Percentiles rank a stretch among this genome's conserved stretches.
phyloP scores from a whole-genome alignment of 257 asterid species.

The Scutellaria barbata region DNA sequence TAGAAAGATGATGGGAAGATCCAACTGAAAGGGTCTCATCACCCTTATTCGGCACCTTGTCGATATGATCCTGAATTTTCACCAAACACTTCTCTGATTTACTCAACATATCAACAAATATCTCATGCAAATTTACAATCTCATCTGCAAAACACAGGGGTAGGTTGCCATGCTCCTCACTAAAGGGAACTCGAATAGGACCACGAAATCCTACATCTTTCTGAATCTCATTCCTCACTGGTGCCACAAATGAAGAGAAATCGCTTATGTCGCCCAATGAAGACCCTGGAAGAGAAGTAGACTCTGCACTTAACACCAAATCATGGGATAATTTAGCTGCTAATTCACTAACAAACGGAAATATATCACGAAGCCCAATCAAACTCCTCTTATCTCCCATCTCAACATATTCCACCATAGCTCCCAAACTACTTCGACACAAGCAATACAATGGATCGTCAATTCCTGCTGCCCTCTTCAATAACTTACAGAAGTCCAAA shows the following conservation, averaged over 20 bases:
- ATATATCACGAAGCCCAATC: constrained; percentile 55
- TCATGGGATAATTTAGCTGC: constrained; percentile 52
- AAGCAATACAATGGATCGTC: constrained; percentile 55
- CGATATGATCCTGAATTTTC: constrained; percentile 57
- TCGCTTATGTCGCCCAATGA: constrained; percentile 53
- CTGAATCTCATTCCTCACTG: constrained; percentile 47
- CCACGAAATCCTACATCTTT: constrained; percentile 34
- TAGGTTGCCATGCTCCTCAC: constrained; percentile 36
- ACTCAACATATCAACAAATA: constrained; percentile 55
- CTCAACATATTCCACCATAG: constrained; percentile 46
- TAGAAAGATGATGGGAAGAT: constrained; percentile 64
- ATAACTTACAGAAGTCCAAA: constrained; percentile 69
- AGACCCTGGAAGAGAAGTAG: constrained; percentile 40
- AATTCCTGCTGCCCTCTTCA: constrained; percentile 51
- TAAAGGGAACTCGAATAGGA: constrained; percentile 45
- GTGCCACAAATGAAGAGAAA: constrained; percentile 55
- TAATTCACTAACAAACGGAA: constrained; percentile 66
- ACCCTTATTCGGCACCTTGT: constrained; percentile 41
- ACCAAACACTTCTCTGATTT: constrained; percentile 57
- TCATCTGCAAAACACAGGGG: constrained; percentile 47
- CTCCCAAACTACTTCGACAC: constrained; percentile 63
- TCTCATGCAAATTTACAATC: constrained; percentile 44
- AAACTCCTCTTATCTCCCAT: constrained; percentile 34
- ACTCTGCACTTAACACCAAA: constrained; percentile 44
- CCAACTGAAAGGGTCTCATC: constrained; percentile 45